phyloP scores from a whole-genome alignment of 2,329 filamentous ascomycete genomes.

The Phyllosticta citrichinensis region DNA sequence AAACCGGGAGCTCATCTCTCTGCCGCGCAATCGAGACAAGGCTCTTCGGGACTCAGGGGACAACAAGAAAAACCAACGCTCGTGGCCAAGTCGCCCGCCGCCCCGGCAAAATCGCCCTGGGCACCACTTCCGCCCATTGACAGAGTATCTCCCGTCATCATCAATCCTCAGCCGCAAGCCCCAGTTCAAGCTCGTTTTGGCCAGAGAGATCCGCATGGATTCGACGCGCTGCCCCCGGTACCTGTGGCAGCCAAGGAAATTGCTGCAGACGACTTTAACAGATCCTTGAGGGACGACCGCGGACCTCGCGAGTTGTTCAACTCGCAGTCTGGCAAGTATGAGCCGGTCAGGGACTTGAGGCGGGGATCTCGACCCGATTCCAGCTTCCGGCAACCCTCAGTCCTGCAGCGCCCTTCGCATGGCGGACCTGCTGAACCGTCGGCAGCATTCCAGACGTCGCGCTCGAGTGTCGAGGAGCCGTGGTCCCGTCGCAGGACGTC shows the following conservation, averaged over 20 bases:
- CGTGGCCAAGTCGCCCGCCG: slow-evolving; percentile 60
- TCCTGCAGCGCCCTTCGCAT: slow-evolving; percentile 63
- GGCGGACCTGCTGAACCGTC: slow-evolving; percentile 69
- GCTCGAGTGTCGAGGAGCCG: slow-evolving; percentile 52
- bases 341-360: slow-evolving; percentile 69
- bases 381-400: slow-evolving; percentile 59
- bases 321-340: slow-evolving; percentile 88
- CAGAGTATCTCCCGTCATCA: slow-evolving; percentile 58
- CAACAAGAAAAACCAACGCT: slow-evolving; percentile 61
- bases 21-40: slow-evolving; percentile 32
- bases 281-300: slow-evolving; percentile 68
- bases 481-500: slow-evolving; percentile 74
- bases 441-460: slow-evolving; percentile 71
- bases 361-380: slow-evolving; percentile 61
- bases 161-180: slow-evolving; percentile 43
- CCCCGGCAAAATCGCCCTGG: slow-evolving; percentile 85
- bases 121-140: slow-evolving; percentile 77
- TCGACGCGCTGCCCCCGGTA: slow-evolving; percentile 44
- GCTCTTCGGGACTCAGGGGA: slow-evolving; percentile 28
- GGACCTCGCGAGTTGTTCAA: slow-evolving; percentile 76
- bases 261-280: slow-evolving; percentile 85
- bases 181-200: slow-evolving; percentile 39
- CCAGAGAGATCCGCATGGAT: slow-evolving; percentile 46
- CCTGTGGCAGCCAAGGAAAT: slow-evolving; percentile 64
- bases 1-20: slow-evolving; percentile 35